Conservation (phyloP, 2,329 filamentous ascomycete genomes). For the Massarina eburnea region DNA sequence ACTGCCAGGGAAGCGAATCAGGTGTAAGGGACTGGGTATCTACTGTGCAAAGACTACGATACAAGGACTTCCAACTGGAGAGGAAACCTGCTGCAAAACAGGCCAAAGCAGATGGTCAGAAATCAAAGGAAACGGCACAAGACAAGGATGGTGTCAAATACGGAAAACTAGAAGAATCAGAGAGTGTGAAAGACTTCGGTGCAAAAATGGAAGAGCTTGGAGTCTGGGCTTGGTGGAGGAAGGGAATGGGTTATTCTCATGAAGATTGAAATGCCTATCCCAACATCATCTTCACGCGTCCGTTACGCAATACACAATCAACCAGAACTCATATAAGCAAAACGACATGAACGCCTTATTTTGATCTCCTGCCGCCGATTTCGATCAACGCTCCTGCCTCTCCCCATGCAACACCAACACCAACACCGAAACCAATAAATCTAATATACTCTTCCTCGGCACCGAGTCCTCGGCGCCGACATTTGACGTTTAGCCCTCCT, state of each 20-base stretch:
- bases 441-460: too few relatives aligned
- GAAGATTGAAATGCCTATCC: conserved; percentile 11
- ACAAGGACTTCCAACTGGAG: conserved; percentile 72
- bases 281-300: conserved; percentile 13
- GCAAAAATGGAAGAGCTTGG: conserved; percentile 62
- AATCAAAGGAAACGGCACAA: background rate
- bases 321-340: too few relatives aligned
- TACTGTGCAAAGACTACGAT: conserved; percentile 64
- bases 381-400: too few relatives aligned
- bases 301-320: conserved; percentile 12
- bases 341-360: too few relatives aligned
- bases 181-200: conserved; percentile 66
- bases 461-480: too few relatives aligned
- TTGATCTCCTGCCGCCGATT: too few relatives aligned
- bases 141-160: conserved; percentile 9
- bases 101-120: conserved; percentile 3
- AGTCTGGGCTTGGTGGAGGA: conserved; percentile 66
- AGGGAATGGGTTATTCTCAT: conserved; percentile 61
- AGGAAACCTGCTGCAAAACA: conserved; percentile 51
- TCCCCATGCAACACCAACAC: too few relatives aligned
- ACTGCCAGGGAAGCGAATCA: conserved; percentile 64
- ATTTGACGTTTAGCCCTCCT: too few relatives aligned
- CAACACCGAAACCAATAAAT: too few relatives aligned
- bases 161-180: conserved; percentile 57
- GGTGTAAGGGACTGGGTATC: conserved; percentile 65